Conservation (phyloP, 352 stramenopile species). For the Pythium grandisporangium region DNA sequence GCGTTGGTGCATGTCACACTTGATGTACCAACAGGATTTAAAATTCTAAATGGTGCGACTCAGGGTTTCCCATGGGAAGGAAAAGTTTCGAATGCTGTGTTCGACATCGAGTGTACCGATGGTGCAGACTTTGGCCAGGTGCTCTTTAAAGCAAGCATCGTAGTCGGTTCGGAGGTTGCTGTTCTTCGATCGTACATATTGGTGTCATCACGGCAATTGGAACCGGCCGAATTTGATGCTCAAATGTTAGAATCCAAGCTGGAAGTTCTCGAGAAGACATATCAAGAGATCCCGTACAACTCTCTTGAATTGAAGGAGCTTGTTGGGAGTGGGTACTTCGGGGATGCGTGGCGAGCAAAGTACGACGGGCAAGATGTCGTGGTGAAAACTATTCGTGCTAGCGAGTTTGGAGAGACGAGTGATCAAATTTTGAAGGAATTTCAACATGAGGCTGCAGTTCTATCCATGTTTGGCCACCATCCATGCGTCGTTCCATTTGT, state of each 20-base stretch:
- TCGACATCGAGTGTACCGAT: constrained; percentile 52
- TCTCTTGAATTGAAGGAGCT: constrained; percentile 65
- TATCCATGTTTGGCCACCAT: constrained; percentile 80
- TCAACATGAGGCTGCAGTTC: constrained; percentile 67
- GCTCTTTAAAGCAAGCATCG: constrained; percentile 63
- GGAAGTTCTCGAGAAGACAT: constrained; percentile 71
- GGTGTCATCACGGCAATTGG: constrained; percentile 26
- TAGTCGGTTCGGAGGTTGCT: constrained; percentile 58
- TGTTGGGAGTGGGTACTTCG: constrained; percentile 70
- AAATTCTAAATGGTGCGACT: constrained; percentile 44
- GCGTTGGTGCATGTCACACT: constrained; percentile 68
- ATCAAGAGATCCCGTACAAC: constrained; percentile 58
- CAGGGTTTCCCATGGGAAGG: constrained; percentile 67
- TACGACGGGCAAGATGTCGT: constrained; percentile 66
- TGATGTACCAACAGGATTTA: constrained; percentile 51
- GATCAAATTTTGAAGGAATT: constrained; percentile 77
- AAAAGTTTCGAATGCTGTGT: constrained; percentile 50
- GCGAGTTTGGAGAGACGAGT: constrained; percentile 62
- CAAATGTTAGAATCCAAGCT: constrained; percentile 50
- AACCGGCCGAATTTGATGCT: constrained; percentile 31
- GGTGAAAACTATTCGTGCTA: constrained; percentile 73
- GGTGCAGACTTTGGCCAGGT: constrained; percentile 41
- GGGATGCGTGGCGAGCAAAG: constrained; percentile 56
- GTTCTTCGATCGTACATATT: constrained; percentile 66
- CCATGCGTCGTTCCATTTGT: constrained; percentile 78